Conservation (phyloP, 2,329 filamentous ascomycete species). For the Arthrinium puccinioides region DNA sequence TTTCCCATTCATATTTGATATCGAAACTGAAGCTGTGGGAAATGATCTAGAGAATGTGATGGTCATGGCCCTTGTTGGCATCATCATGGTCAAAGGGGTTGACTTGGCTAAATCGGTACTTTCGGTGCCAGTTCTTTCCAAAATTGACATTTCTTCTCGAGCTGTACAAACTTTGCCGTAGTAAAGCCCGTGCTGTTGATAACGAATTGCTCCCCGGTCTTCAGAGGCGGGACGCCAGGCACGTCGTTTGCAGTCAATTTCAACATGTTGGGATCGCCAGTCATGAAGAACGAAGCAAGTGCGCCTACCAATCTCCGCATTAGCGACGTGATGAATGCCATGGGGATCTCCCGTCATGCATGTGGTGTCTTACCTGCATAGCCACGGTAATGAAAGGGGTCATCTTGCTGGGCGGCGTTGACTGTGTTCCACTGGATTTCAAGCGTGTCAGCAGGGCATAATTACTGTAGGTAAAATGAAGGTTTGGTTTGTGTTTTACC, state of each 20-base stretch:
- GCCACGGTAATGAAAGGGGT: constrained; percentile 47
- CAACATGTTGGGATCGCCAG: constrained; percentile 48
- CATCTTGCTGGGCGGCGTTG: constrained; percentile 41
- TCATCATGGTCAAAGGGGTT: too few relatives aligned
- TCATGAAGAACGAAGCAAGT: constrained; percentile 53
- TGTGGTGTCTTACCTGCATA: constrained; percentile 30
- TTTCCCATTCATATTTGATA: too few relatives aligned
- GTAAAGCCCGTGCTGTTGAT: constrained; percentile 37
- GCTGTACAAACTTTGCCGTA: constrained; percentile 25
- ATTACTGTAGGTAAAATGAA: not conserved
- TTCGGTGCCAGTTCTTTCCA: constrained; percentile 39
- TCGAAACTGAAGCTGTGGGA: too few relatives aligned
- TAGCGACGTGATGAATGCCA: too few relatives aligned
- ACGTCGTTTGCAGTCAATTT: constrained; percentile 41
- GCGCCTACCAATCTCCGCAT: too few relatives aligned
- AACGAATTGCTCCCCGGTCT: constrained; percentile 40
- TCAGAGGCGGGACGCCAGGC: constrained; percentile 36
- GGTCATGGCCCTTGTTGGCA: too few relatives aligned
- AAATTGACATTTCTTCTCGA: constrained; percentile 44
- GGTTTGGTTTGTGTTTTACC: constrained; percentile 24
- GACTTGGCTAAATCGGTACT: too few relatives aligned
- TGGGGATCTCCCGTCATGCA: too few relatives aligned
- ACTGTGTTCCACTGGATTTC: constrained; percentile 45
- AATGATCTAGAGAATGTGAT: too few relatives aligned
- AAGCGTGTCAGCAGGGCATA: not conserved